phyloP scores from a whole-genome alignment of 345 rosid species.

The Camelina laxa region DNA sequence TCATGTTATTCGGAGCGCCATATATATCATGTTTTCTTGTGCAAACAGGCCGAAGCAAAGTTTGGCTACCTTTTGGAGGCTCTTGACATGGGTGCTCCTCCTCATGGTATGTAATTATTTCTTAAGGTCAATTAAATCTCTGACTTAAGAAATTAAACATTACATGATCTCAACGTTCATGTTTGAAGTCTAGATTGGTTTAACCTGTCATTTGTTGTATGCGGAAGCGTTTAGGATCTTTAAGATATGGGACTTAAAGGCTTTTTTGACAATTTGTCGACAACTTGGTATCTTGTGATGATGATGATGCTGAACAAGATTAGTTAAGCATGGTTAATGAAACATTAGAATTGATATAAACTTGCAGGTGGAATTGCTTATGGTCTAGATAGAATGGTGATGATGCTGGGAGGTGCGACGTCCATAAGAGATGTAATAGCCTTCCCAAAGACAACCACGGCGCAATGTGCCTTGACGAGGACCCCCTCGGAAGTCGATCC shows the following conservation, averaged over 20 bases:
- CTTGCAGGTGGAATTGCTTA: conserved; percentile 87
- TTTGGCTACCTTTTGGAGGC: conserved; percentile 98
- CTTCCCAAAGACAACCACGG: conserved; percentile 92
- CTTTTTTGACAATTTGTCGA: not conserved
- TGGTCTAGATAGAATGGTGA: conserved; percentile 91
- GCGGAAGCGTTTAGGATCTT: not conserved
- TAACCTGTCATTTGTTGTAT: not conserved
- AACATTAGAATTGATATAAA: conserved; percentile 19
- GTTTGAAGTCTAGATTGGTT: conserved; percentile 2
- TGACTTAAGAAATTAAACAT: not conserved
- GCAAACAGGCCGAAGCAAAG: conserved; percentile 82
- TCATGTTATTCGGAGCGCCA: not conserved
- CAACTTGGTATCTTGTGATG: conserved; percentile 19
- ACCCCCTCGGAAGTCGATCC: conserved; percentile 96
- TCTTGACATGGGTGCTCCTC: conserved; percentile 99
- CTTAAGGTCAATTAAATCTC: conserved; percentile 1
- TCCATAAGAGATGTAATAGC: conserved; percentile 96
- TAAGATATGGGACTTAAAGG: not conserved
- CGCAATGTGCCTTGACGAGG: conserved; percentile 88
- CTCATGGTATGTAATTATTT: conserved; percentile 65
- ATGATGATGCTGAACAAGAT: conserved; percentile 25
- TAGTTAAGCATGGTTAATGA: conserved; percentile 22
- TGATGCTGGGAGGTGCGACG: conserved; percentile 77
- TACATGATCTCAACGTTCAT: not conserved
- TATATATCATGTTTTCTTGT: not conserved